These are phyloP conservation scores for Phytophthora podocarpi DNA, from an alignment of 352 stramenopile species.

Conservation along the genomic window DNA sequence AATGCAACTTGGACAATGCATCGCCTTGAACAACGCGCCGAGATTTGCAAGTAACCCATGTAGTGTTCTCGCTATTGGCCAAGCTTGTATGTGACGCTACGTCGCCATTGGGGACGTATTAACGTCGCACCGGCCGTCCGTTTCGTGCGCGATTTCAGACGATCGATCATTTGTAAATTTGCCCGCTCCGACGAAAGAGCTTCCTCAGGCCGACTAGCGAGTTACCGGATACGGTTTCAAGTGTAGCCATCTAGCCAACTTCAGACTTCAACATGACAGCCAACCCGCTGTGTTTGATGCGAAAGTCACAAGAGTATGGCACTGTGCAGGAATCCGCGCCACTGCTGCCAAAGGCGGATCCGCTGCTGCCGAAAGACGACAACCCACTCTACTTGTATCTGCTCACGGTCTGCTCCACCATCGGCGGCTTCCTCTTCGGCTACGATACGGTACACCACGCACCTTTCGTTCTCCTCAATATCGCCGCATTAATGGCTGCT, in stretches of 20 bases:
- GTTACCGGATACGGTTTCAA: slow-evolving; percentile 5
- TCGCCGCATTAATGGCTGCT: too few relatives aligned
- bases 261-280: slow-evolving; percentile 27
- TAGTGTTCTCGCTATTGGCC: slow-evolving; percentile 19
- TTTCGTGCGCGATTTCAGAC: too few relatives aligned
- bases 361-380: slow-evolving; percentile 15
- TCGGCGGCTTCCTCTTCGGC: slow-evolving; percentile 81
- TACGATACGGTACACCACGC: too few relatives aligned
- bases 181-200: slow-evolving; percentile 3
- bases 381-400: slow-evolving; percentile 50
- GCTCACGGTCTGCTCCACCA: slow-evolving; percentile 71
- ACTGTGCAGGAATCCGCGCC: slow-evolving; percentile 7
- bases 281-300: slow-evolving; percentile 1
- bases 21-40: slow-evolving; percentile 9
- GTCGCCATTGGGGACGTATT: too few relatives aligned
- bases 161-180: slow-evolving; percentile 18
- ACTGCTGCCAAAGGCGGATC: slow-evolving; percentile 21
- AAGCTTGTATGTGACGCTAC: slow-evolving; percentile 14
- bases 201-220: neutral
- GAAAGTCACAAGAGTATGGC: slow-evolving; percentile 2
- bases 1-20: slow-evolving; percentile 17
- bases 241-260: slow-evolving; percentile 13
- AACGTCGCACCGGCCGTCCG: slow-evolving; percentile 3
- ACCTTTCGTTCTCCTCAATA: too few relatives aligned
- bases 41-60: slow-evolving; percentile 29